phyloP scores from a whole-genome alignment of 1,139 yeast genomes.

The Yamadazyma diddensiae region DNA sequence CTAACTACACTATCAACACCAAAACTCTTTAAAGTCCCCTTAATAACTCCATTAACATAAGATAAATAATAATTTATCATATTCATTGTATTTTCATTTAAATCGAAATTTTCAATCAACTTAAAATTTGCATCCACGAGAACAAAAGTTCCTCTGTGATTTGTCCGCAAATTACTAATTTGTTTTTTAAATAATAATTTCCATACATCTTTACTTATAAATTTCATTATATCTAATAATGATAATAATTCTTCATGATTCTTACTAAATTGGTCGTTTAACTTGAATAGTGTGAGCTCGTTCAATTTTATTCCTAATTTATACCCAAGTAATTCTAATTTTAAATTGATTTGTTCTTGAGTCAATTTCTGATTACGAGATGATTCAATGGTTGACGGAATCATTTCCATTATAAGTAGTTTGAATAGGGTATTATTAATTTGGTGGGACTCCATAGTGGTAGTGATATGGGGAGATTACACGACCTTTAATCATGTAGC shows the following conservation, averaged over 20 bases:
- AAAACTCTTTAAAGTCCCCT: slow-evolving; percentile 72
- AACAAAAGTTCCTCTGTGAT: slow-evolving; percentile 85
- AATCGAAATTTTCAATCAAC: slow-evolving; percentile 54
- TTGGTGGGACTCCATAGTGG: slow-evolving; percentile 7
- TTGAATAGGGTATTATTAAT: slow-evolving; percentile 54
- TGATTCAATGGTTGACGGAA: slow-evolving; percentile 66
- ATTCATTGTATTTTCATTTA: slow-evolving; percentile 46
- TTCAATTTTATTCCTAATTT: slow-evolving; percentile 72
- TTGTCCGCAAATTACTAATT: slow-evolving; percentile 88
- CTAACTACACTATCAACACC: slow-evolving; percentile 66
- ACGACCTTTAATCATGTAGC: no score
- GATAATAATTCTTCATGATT: slow-evolving; percentile 49
- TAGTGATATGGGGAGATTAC: neutral
- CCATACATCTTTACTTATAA: slow-evolving; percentile 92
- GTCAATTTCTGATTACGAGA: slow-evolving; percentile 24
- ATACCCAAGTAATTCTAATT: slow-evolving; percentile 69
- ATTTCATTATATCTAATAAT: slow-evolving; percentile 80
- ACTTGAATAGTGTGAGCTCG: slow-evolving; percentile 62
- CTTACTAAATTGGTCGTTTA: slow-evolving; percentile 40
- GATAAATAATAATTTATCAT: slow-evolving; percentile 60
- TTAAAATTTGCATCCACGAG: slow-evolving; percentile 66
- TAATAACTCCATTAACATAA: slow-evolving; percentile 81
- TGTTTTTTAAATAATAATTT: slow-evolving; percentile 73
- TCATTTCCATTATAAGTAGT: slow-evolving; percentile 67
- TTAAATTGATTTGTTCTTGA: slow-evolving; percentile 50